Base-by-base conservation (phyloP, 345 rosid genomes). In the Camelina laxa region DNA sequence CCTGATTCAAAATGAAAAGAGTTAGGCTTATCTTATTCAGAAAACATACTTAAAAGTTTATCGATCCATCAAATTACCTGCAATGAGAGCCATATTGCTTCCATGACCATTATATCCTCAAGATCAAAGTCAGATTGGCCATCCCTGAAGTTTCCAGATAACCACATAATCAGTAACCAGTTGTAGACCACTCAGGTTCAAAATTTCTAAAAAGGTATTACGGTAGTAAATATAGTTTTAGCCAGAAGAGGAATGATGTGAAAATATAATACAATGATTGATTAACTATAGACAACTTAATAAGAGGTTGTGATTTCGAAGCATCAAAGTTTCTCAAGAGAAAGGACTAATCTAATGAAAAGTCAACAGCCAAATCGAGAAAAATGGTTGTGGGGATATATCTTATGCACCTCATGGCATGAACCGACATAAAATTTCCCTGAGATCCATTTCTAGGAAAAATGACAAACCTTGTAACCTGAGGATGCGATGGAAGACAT, bases 31-130 rank as follows among this genome's bases (percentile, higher is more conserved):
- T n/a, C 33, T 15, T 27, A 39, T 39, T 27, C n/a, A 41, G 8
- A 42, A 53, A 42, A 42, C 2, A 50, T 36, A 13, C 41, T 49
- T 60, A 2, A 16, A 30, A 41, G 33, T 38, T n/a, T n/a, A n/a
- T n/a, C n/a, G n/a, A n/a, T n/a, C n/a, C n/a, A n/a, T n/a, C n/a
- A n/a, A 33, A 14, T 61, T 82, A 89, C 97, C 95, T 91, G 96
- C 76, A 86, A 84, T 10, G 98, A 94, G 79, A 78, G 97, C 96
- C 92, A 91, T 74, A 94, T 88, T 67, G 98, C 97, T 84, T 91
- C 95, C 89, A 85, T 88, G 63, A 89, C 85, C 98, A 94, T 91
- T 78, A 94, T 83, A 50, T 89, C 98, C 82, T 94, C 98, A 21
- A 87, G 91, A 84, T 91, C 97, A 68, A 89, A 51, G 72, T 91